Base-by-base conservation (phyloP, 164 flowering plant genomes). In the Nymphaea thermarum region DNA sequence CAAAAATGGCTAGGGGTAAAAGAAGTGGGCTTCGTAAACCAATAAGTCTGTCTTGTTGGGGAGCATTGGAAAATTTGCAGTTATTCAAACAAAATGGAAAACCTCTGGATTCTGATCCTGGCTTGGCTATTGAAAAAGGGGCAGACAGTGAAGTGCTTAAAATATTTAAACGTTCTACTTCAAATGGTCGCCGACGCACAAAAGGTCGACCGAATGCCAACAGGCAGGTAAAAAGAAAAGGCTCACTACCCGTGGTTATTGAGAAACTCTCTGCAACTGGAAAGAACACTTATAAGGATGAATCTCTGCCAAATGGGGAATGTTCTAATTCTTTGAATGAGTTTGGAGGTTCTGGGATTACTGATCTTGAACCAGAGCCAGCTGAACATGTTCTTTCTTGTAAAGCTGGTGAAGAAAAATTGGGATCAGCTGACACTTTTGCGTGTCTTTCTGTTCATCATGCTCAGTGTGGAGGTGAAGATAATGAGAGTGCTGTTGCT, bases 41-140 rank as follows among this genome's bases (percentile, higher is more conserved):
- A 17, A 82, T 82, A 67, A 87, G 91, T 43, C 71, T 85, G 47
- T 83, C 86, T 62, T 45, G 16, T 43, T 91, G 96, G 98, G 91
- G 96, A 44, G 68, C 66, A 42, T 53, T 76, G 43, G 80, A 71
- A 43, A 78, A 71, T 65, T 47, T 82, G 5, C 78, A 75, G 65
- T 45, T 71, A 71, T 85, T 83, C 55, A 65, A 63, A 36, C 73
- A 71, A 47, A 74, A 66, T 70, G 74, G 63, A 61, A 76, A 15
- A 53, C 45, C 66, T 18, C 66, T 43, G 65, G 68, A 71, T 51
- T 73, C 61, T 43, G 74, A 69, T 43, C 45, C 66, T 68, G 67
- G 64, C 78, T 66, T 41, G 73, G 65, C 61, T 66, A 68, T 65
- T 63, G 25, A 25, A 77, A 70, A 72, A 62, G 66, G 14, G 69